Conservation (phyloP, 2,329 filamentous ascomycete species). For the Xylariomycetidae sp. region DNA sequence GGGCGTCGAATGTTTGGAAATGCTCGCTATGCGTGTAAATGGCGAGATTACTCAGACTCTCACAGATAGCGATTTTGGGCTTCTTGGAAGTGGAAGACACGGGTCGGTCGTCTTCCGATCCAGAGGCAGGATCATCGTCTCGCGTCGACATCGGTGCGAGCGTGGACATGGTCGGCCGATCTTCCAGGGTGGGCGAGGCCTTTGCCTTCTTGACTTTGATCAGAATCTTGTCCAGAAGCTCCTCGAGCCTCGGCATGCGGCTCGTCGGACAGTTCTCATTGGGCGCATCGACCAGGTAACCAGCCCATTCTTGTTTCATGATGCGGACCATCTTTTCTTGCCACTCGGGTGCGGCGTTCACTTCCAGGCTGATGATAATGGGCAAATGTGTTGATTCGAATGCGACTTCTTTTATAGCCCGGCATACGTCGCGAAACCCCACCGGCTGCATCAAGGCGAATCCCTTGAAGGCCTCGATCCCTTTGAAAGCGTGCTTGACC, state of each 20-base stretch:
- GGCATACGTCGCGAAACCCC: conserved; percentile 80
- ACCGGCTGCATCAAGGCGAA: conserved; percentile 84
- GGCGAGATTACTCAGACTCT: conserved; percentile 66
- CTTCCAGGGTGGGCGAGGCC: conserved; percentile 24
- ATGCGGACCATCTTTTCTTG: conserved; percentile 91
- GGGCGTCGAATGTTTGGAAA: conserved; percentile 66
- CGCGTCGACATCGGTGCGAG: conserved; percentile 20
- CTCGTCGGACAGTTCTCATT: conserved; percentile 45
- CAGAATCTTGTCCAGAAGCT: conserved; percentile 73
- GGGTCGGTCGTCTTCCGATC: conserved; percentile 38
- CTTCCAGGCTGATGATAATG: conserved; percentile 86
- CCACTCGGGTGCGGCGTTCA: conserved; percentile 76
- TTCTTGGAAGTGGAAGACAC: conserved; percentile 31
- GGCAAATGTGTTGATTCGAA: conserved; percentile 73
- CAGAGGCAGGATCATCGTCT: conserved; percentile 32
- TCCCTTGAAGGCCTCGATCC: no score
- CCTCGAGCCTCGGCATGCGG: conserved; percentile 61
- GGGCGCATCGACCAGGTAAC: conserved; percentile 59
- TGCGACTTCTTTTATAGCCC: conserved; percentile 69
- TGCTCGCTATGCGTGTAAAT: conserved; percentile 84
- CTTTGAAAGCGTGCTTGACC: conserved; percentile 78
- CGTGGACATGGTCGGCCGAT: conserved; percentile 27
- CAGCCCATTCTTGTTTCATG: conserved; percentile 83
- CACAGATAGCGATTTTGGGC: conserved; percentile 57
- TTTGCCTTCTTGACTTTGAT: conserved; percentile 71